Base-by-base conservation (phyloP, 2,329 filamentous ascomycete species). In the Paraphoma chrysanthemicola region DNA sequence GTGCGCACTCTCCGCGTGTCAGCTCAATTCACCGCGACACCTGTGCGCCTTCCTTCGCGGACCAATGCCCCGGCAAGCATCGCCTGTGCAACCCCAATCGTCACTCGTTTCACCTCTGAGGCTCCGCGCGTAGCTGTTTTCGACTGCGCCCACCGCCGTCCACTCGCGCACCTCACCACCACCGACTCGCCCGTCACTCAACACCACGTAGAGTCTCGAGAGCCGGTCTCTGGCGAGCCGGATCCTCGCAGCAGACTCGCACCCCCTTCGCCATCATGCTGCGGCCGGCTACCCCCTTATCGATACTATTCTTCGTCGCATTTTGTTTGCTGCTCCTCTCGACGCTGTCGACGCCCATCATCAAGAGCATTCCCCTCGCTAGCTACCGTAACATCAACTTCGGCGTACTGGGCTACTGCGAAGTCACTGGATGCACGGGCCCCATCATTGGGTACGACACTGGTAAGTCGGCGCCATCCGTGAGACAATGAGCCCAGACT, bases 341-440 rank as follows among this genome's bases (percentile, higher is more conserved):
- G 45, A 91, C 93, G 39, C 81, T 99, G n/a, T 97, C 94, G 1
- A 93, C 92, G 0, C 95, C 95, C 16, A 88, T 99, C 66, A 90
- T 98, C 73, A 88, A 90, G 72, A 85, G 83, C 28, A 96, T 99
- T 45, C 92, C 93, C 9, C 83, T 99, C 42, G 93, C 91, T 38
- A 88, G 86, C 50, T 94, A 88, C 72, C 80, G 88, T 42, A 88
- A 89, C 68, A 86, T 91, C 66, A 88, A 88, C 65, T 97, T 96
- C 81, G 95, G 95, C 47, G 93, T 98, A 47, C 94, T 98, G 80
- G 95, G 95, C 28, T 96, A 87, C 70, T 99, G 95, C 78, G 83
- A 87, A 63, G 81, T 79, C 39, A 71, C 78, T 56, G 57, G 53
- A 30, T 98, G 95, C 78, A 91, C 86, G 69, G 81, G 82, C 41